Percentiles rank a stretch among this genome's conserved stretches.
These are phyloP conservation scores for Hsuehochloa calcarea DNA, from an alignment of 176 grass and related monocot species.

Conservation along the genomic window DNA sequence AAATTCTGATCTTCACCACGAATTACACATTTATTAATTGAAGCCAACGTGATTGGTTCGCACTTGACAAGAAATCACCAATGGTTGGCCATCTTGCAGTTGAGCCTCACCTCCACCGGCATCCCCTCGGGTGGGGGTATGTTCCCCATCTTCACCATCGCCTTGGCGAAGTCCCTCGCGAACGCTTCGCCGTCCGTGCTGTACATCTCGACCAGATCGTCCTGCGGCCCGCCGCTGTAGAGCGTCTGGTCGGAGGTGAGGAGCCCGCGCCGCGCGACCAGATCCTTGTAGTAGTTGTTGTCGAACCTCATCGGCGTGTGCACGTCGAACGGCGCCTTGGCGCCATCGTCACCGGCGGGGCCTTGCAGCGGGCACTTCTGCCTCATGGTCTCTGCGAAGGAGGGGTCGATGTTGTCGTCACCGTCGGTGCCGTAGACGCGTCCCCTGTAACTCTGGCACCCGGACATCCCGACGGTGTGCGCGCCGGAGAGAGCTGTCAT, in stretches of 20 bases:
- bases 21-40: not conserved
- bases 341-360: not conserved
- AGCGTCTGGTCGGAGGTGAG: constrained; percentile 65
- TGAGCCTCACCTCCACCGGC: constrained; percentile 51
- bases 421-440: constrained; percentile 1
- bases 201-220: constrained; percentile 42
- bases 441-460: not conserved
- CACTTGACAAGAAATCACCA: not conserved
- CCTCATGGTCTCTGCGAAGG: not conserved
- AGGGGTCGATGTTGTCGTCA: not conserved
- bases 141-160: constrained; percentile 64
- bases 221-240: constrained; percentile 23
- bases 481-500: constrained; percentile 58
- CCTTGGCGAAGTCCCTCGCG: constrained; percentile 42
- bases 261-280: constrained; percentile 40
- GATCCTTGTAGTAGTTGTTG: constrained; percentile 57
- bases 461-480: constrained; percentile 39
- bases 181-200: constrained; percentile 22
- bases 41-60: not conserved
- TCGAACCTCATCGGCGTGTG: constrained; percentile 36
- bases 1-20: not conserved
- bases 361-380: not conserved
- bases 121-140: constrained; percentile 32
- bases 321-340: constrained; percentile 31
- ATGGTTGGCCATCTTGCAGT: constrained; percentile 47